These are phyloP conservation scores for Phytopythium ostracodes DNA, from an alignment of 352 stramenopile genomes.

Conservation along the genomic window DNA sequence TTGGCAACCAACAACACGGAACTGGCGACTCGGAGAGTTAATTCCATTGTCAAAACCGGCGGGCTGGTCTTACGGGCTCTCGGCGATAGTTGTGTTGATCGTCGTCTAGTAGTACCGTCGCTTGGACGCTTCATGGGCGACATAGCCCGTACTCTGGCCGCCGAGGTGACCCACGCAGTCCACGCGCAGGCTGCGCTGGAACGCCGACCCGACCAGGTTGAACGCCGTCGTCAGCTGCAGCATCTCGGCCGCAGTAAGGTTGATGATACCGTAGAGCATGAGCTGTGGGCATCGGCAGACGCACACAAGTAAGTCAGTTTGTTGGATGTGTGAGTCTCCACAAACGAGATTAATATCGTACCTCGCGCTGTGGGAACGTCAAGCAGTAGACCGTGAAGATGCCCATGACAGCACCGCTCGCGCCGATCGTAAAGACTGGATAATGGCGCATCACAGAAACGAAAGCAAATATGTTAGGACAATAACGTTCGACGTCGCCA, in stretches of 20 bases:
- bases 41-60: background rate
- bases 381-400: slow-evolving; percentile 77
- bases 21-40: slow-evolving; percentile 1
- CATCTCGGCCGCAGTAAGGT: slow-evolving; percentile 58
- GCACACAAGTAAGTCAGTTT: slow-evolving; percentile 1
- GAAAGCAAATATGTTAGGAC: background rate
- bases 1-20: background rate
- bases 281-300: slow-evolving; percentile 22
- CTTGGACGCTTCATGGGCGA: slow-evolving; percentile 40
- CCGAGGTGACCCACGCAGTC: slow-evolving; percentile 80
- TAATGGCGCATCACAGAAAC: background rate
- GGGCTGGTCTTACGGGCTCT: background rate
- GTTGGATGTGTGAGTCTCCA: background rate
- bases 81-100: background rate
- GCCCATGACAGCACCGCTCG: slow-evolving; percentile 76
- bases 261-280: slow-evolving; percentile 55
- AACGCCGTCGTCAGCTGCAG: slow-evolving; percentile 59
- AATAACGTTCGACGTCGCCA: background rate
- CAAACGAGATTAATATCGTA: slow-evolving; percentile 17
- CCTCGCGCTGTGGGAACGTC: slow-evolving; percentile 59
- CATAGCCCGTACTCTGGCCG: slow-evolving; percentile 49
- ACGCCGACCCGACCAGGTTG: slow-evolving; percentile 53
- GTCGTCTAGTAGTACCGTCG: background rate
- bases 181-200: slow-evolving; percentile 53
- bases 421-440: slow-evolving; percentile 81